These are phyloP conservation scores for Chlamydomonas sp. DNA, from an alignment of 139 green algal genomes.

Conservation along the genomic window DNA sequence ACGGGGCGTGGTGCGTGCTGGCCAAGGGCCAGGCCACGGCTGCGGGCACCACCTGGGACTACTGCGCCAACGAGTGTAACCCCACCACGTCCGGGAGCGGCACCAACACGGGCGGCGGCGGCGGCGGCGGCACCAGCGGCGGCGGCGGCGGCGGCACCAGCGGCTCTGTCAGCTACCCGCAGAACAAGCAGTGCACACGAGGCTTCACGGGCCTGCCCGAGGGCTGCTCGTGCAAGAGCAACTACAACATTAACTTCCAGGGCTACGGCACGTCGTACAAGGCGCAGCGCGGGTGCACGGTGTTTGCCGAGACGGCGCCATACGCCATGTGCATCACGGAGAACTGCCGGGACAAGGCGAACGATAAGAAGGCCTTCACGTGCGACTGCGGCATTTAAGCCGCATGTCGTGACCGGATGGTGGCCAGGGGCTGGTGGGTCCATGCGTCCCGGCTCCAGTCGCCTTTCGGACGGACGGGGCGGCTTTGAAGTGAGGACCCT, in stretches of 20 bases:
- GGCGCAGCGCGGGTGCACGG: background rate
- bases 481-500: no score
- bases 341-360: background rate
- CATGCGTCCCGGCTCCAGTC: no score
- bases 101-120: background rate
- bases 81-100: background rate
- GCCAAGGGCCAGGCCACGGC: background rate
- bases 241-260: background rate
- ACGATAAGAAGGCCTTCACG: background rate
- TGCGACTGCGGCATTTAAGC: background rate
- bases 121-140: no score
- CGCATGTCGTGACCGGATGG: no score
- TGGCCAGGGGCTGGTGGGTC: no score
- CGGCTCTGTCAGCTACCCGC: no score
- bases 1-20: background rate
- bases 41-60: background rate
- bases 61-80: background rate
- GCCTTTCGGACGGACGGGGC: no score
- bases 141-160: no score
- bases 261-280: background rate
- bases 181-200: background rate
- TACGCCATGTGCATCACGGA: background rate
- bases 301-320: background rate
- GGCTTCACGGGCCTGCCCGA: background rate
- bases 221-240: background rate